Evolutionary conservation across 768 basidiomycete genomes (phyloP).

Genomic region (Fibroporia radiculosa): DNA sequence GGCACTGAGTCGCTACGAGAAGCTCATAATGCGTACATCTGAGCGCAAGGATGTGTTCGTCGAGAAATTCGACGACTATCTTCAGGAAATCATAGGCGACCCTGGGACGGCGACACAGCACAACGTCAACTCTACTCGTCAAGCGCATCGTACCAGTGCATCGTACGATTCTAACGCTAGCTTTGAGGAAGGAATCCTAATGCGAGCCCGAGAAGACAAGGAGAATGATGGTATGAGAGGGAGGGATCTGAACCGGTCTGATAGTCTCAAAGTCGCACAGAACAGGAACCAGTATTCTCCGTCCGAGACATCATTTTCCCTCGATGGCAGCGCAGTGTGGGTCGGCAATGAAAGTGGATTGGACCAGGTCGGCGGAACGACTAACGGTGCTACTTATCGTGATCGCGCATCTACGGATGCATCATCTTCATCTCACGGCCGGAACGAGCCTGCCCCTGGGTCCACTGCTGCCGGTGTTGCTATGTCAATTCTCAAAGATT

Average conservation of each 20-base stretch:
- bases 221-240: conserved; percentile 4
- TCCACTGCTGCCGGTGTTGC: conserved; percentile 12
- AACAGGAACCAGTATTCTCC: conserved; percentile 42
- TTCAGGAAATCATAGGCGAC: conserved; percentile 13
- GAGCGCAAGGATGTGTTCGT: conserved; percentile 90
- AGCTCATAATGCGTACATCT: conserved; percentile 80
- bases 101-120: conserved; percentile 10
- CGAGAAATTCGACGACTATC: conserved; percentile 60
- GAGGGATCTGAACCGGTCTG: conserved; percentile 15
- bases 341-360: conserved; percentile 66
- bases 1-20: conserved; percentile 70
- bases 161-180: conserved; percentile 52
- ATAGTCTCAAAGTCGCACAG: conserved; percentile 28
- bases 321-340: conserved; percentile 81
- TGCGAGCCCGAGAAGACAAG: conserved; percentile 20
- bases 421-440: conserved; percentile 61
- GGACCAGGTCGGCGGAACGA: conserved; percentile 28
- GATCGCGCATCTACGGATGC: conserved; percentile 66
- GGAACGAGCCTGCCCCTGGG: conserved; percentile 17
- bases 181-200: conserved; percentile 57
- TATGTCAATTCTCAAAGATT: conserved; percentile 56
- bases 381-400: conserved; percentile 6
- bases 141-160: conserved; percentile 10
- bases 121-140: conserved; percentile 1
- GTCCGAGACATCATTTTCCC: conserved; percentile 65